Conservation (phyloP, 305 asterid species). For the Fraxinus xanthoxyloides region DNA sequence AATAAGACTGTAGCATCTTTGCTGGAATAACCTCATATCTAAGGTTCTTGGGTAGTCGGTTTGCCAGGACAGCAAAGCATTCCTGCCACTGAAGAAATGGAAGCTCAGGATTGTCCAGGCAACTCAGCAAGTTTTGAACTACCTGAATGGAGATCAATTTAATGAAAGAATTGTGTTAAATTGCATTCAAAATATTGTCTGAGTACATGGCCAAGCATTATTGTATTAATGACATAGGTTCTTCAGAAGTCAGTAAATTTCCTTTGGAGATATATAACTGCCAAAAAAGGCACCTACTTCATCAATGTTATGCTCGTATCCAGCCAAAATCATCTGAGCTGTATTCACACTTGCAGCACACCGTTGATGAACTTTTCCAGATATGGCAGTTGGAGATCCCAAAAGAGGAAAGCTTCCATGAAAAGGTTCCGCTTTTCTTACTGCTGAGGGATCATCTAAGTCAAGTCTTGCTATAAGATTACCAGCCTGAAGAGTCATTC, state of each 20-base stretch:
- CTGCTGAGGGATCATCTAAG: slow-evolving; percentile 97
- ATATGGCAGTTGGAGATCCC: slow-evolving; percentile 95
- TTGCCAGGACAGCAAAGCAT: slow-evolving; percentile 94
- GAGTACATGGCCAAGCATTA: slow-evolving; percentile 9
- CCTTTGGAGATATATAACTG: slow-evolving; percentile 11
- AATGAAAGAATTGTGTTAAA: slow-evolving; percentile 13
- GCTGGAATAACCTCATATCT: slow-evolving; percentile 59
- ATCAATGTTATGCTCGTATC: slow-evolving; percentile 91
- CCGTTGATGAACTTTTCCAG: slow-evolving; percentile 94
- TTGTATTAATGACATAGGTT: not conserved
- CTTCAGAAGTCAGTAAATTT: slow-evolving; percentile 1
- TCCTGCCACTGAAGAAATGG: slow-evolving; percentile 99
- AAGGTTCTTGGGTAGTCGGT: slow-evolving; percentile 81
- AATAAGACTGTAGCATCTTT: slow-evolving; percentile 6
- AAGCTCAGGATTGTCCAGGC: slow-evolving; percentile 97
- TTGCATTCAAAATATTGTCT: not conserved
- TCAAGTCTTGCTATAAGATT: slow-evolving; percentile 94
- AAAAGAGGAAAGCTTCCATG: slow-evolving; percentile 81
- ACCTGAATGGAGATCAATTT: slow-evolving; percentile 52
- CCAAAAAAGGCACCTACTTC: slow-evolving; percentile 54
- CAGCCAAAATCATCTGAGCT: slow-evolving; percentile 95
- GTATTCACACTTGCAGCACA: slow-evolving; percentile 97
- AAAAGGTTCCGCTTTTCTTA: slow-evolving; percentile 95
- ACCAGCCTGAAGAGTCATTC: slow-evolving; percentile 61
- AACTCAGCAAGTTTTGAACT: slow-evolving; percentile 88